Percentiles rank a stretch among this genome's conserved stretches.
Conservation (phyloP, 768 basidiomycete genomes). For the Russula compacta region DNA sequence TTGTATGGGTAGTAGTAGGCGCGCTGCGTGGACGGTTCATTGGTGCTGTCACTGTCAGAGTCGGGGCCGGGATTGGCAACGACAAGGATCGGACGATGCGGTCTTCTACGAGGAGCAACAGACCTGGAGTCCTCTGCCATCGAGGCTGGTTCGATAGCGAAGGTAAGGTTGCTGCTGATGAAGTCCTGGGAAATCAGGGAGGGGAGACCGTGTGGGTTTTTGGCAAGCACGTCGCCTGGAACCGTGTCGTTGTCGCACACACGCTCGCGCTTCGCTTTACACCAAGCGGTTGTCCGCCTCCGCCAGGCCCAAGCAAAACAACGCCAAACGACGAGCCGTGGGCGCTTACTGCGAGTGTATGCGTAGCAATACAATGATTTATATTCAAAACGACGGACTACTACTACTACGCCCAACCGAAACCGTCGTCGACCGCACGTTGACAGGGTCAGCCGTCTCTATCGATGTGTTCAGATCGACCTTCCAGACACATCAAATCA, state of each 20-base stretch:
- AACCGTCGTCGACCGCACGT: background rate
- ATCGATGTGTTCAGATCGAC: constrained; percentile 10
- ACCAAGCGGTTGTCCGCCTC: background rate
- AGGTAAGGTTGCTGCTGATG: background rate
- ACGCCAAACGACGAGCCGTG: background rate
- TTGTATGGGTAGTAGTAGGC: constrained; percentile 19
- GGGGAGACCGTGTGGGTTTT: too few relatives aligned
- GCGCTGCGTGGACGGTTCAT: constrained; percentile 20
- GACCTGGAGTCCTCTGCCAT: constrained; percentile 59
- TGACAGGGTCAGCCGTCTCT: background rate
- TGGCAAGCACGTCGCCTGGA: background rate
- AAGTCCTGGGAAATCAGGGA: too few relatives aligned
- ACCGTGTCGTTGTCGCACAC: background rate
- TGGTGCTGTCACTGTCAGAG: constrained; percentile 33
- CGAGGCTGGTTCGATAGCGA: background rate
- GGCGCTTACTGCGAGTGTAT: background rate
- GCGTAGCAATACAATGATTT: too few relatives aligned
- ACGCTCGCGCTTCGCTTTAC: background rate
- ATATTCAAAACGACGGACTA: too few relatives aligned
- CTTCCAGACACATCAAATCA: background rate
- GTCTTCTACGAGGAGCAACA: constrained; percentile 24
- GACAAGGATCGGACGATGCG: constrained; percentile 36
- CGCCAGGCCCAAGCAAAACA: background rate
- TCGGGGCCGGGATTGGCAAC: constrained; percentile 56
- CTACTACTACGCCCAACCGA: background rate